Percentiles rank a stretch among this genome's conserved stretches.
Evolutionary conservation across 495 filamentous ascomycete genomes (phyloP).

Genomic region (Hypoxylon intermedium): DNA sequence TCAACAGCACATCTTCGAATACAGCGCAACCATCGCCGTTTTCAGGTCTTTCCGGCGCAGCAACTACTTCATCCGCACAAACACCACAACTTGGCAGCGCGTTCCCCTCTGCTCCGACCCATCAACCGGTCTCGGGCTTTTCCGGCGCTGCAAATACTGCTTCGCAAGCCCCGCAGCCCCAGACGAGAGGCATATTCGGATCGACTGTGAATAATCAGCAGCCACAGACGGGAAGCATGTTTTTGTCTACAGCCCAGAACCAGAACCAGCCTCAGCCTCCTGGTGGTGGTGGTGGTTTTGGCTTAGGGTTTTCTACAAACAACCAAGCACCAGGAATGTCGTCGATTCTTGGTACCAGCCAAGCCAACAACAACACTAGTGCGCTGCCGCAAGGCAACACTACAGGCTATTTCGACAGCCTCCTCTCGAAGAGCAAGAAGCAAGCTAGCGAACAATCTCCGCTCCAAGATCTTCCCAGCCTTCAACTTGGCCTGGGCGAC

Average conservation of each 20-base stretch:
- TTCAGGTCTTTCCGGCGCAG: constrained; percentile 9
- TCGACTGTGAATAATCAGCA: constrained; percentile 19
- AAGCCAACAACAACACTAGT: constrained; percentile 19
- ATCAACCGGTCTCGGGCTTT: constrained; percentile 10
- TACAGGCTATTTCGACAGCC: constrained; percentile 82
- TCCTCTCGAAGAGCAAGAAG: constrained; percentile 79
- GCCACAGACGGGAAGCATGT: constrained; percentile 32
- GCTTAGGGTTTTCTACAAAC: constrained; percentile 21
- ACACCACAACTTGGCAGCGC: constrained; percentile 15
- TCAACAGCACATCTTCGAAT: constrained; percentile 2
- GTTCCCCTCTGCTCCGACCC: background rate
- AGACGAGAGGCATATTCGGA: constrained; percentile 9
- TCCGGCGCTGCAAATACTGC: constrained; percentile 2
- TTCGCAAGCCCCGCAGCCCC: constrained; percentile 28
- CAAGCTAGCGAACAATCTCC: constrained; percentile 60
- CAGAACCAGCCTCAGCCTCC: constrained; percentile 22
- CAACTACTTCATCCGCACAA: constrained; percentile 16
- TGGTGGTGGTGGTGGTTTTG: constrained; percentile 12
- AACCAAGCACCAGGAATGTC: constrained; percentile 18
- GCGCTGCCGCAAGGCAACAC: constrained; percentile 43
- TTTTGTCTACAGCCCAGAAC: constrained; percentile 18
- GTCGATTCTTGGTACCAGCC: constrained; percentile 30
- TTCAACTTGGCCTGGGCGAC: constrained; percentile 87
- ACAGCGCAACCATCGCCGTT: background rate
- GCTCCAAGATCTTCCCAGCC: constrained; percentile 65